Base-by-base conservation (phyloP, 441 rosid genomes). In the Monsonia emarginata region DNA sequence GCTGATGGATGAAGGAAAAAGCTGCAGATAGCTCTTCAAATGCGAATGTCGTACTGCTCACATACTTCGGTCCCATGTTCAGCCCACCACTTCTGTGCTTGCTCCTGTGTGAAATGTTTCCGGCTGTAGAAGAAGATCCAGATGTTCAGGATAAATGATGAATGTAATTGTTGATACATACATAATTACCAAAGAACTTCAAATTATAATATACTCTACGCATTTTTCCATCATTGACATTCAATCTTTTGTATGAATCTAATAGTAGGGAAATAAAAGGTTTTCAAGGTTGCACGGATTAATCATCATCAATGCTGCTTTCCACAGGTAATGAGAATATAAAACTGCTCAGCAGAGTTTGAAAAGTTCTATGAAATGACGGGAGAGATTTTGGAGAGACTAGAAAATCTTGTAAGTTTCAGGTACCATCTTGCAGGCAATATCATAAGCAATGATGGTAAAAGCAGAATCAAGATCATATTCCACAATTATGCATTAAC, bases 1-100 rank as follows among this genome's bases (percentile, higher is more conserved):
- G 25, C 58, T 4, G 58, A 8, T 52, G 58, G n/a, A 38, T 38
- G 44, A 9, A 9, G 2, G 44, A 13, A 38, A n/a, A 36, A n/a
- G 42, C 42, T 3, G 1, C 42, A 1, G 8, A 38, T n/a, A 9
- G 44, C 44, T 38, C n/a, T 38, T 11, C n/a, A 38, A 38, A 66
- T 75, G 50, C 88, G 86, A 19, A 90, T 94, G 18, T 90, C 87
- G 88, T 93, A 86, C 52, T 78, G 88, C 75, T 88, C 87, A 4
- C 87, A 86, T 48, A 93, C 97, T 76, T 90, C 80, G 66, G 82
- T 84, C 65, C 93, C 82, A 77, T 93, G 90, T 75, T 88, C 95
- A 57, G 95, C 85, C 98, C 98, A 93, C 98, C 98, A 88, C 67
- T 82, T 85, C 70, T 90, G 97, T 1, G 98, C 97, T 79, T 90